A percentile compares a stretch with the other conserved stretches of the same genome.
phyloP scores from a whole-genome alignment of 2,329 filamentous ascomycete genomes.

The Reticulascus tulasneorum region DNA sequence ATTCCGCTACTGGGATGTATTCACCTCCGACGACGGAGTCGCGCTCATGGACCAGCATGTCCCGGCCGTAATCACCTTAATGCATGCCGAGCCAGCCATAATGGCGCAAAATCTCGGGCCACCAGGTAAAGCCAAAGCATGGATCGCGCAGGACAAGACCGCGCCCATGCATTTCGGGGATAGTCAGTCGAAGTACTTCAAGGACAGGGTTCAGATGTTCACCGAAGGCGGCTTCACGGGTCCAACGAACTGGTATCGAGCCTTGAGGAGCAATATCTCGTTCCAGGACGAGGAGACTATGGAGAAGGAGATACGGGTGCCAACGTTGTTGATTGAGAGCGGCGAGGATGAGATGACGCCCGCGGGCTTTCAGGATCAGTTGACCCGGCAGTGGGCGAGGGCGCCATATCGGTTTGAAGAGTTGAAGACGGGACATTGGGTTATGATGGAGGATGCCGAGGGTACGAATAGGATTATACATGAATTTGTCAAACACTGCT shows the following conservation, averaged over 20 bases:
- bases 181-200: background rate
- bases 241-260: slow-evolving; percentile 9
- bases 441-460: slow-evolving; percentile 5
- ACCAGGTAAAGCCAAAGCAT: background rate
- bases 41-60: slow-evolving; percentile 4
- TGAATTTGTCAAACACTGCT: slow-evolving; percentile 5
- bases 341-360: slow-evolving; percentile 9
- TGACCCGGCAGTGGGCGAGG: slow-evolving; percentile 9
- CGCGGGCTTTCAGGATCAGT: slow-evolving; percentile 2
- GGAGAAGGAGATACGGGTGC: slow-evolving; percentile 1
- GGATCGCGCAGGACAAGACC: background rate
- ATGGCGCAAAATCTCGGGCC: slow-evolving; percentile 9
- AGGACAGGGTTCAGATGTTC: background rate
- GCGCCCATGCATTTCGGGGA: slow-evolving; percentile 1
- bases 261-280: slow-evolving; percentile 5
- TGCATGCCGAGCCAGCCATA: slow-evolving; percentile 7
- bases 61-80: slow-evolving; percentile 3
- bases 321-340: slow-evolving; percentile 4
- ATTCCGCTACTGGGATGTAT: slow-evolving; percentile 11
- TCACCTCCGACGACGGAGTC: slow-evolving; percentile 2
- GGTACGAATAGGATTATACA: background rate
- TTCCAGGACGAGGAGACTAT: slow-evolving; percentile 4
- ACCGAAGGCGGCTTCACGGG: slow-evolving; percentile 3
- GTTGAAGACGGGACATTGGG: slow-evolving; percentile 9
- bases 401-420: slow-evolving; percentile 5